A percentile compares a stretch with the other conserved stretches of the same genome.
Evolutionary conservation across 106 monocot species (phyloP).

Genomic region (Dendrobium officinale): DNA sequence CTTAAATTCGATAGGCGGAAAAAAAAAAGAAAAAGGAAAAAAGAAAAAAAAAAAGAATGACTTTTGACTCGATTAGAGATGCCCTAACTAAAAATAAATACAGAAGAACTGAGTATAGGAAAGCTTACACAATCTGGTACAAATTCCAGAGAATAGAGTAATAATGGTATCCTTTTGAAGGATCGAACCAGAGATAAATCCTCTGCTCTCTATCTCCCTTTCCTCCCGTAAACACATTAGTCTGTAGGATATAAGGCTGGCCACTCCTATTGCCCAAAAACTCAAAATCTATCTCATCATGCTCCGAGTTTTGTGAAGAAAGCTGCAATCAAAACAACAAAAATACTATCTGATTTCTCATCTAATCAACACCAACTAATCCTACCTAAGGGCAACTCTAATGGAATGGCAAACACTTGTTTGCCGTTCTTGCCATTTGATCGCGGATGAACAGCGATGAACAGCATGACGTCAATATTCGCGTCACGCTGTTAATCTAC

Average conservation of each 20-base stretch:
- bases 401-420: too few relatives aligned
- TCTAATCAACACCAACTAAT: not conserved
- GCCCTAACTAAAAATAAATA: too few relatives aligned
- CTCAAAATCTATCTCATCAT: constrained; percentile 35
- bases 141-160: constrained; percentile 32
- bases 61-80: too few relatives aligned
- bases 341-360: too few relatives aligned
- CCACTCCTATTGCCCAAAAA: constrained; percentile 28
- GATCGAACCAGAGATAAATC: constrained; percentile 32
- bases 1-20: too few relatives aligned
- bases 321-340: constrained; percentile 1
- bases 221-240: constrained; percentile 29
- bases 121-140: constrained; percentile 25
- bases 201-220: constrained; percentile 30
- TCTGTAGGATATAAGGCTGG: constrained; percentile 29
- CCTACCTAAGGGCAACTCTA: not conserved
- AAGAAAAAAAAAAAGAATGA: too few relatives aligned
- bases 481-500: too few relatives aligned
- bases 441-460: too few relatives aligned
- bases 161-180: constrained; percentile 15
- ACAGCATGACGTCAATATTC: too few relatives aligned
- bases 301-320: constrained; percentile 29
- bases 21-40: too few relatives aligned
- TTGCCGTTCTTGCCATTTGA: too few relatives aligned
- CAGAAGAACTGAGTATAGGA: too few relatives aligned